Base-by-base conservation (phyloP, 2,329 filamentous ascomycete genomes). In the Immersiporthe knoxdaviesiana region DNA sequence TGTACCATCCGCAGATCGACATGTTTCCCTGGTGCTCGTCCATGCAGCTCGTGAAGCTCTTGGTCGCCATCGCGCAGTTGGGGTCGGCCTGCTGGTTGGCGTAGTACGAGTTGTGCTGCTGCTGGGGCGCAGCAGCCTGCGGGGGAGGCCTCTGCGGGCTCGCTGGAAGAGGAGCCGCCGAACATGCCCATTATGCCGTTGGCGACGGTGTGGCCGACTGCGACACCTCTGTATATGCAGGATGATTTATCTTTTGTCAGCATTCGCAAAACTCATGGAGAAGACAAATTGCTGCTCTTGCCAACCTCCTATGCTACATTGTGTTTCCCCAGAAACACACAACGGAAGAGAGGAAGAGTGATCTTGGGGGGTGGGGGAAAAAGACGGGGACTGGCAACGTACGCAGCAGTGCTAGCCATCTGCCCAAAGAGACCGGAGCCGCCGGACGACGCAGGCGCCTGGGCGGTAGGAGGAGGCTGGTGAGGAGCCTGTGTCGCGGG, bases 331-430 rank as follows among this genome's bases (percentile, higher is more conserved):
- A n/a, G 44, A 8, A 3, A 58, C 3, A 32, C 11, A 11, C 1
- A 32, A 30, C 8, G n/a, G 32, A 60, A 56, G 11, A 39, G 27
- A 16, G 21, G 35, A 59, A 35, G 35, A 35, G 35, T 35, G 35
- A 8, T 35, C 11, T 12, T 39, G 32, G 30, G 47, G 50, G 27
- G 58, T 41, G 54, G 63, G 35, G 58, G 60, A 24, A n/a, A n/a
- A n/a, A n/a, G 35, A 35, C 35, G 8, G 8, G 35, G 56, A 30
- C 16, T 63, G n/a, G n/a, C 27, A 16, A 90, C 94, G 84, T 91
- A 98, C 95, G 96, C 96, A 80, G 96, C 96, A 69, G 96, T 99
- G 79, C 91, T 94, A 74, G 96, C 96, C 92, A 99, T 97, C 86
- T 98, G 93, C 70, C 93, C 95, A 75, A 99, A 93, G 14, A 99